Conservation (phyloP, 257 asterid genomes). For the Anisodus acutangulus region DNA sequence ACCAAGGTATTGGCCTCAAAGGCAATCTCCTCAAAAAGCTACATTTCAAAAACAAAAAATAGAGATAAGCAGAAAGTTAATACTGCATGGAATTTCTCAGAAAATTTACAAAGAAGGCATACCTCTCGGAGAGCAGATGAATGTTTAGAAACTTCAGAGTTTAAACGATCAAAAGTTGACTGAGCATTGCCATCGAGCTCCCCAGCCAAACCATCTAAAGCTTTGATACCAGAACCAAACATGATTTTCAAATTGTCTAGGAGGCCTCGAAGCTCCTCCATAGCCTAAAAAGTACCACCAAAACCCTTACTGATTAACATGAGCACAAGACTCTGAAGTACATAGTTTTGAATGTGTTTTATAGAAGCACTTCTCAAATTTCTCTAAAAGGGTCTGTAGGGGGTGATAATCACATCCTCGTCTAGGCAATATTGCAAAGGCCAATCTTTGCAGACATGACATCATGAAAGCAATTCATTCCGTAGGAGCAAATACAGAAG, state of each 20-base stretch:
- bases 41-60: conserved; percentile 45
- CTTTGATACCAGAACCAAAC: conserved; percentile 83
- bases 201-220: conserved; percentile 75
- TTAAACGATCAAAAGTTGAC: conserved; percentile 71
- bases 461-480: conserved; percentile 2
- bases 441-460: background rate
- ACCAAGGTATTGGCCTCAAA: conserved; percentile 86
- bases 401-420: background rate
- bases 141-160: conserved; percentile 84
- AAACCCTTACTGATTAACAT: conserved; percentile 26
- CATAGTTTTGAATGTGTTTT: background rate
- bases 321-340: background rate
- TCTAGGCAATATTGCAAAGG: conserved; percentile 14
- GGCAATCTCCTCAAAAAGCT: conserved; percentile 79
- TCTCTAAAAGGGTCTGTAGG: background rate
- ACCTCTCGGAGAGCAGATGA: conserved; percentile 87
- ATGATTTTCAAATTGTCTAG: conserved; percentile 70
- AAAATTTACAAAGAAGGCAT: conserved; percentile 34
- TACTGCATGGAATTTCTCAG: conserved; percentile 7
- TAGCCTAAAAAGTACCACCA: conserved; percentile 58
- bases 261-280: conserved; percentile 77
- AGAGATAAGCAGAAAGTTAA: conserved; percentile 9
- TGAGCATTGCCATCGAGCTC: conserved; percentile 77
- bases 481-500: background rate
- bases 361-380: background rate